Evolutionary conservation across 2,329 filamentous ascomycete genomes (phyloP).

Genomic region (Talaromyces sp.): DNA sequence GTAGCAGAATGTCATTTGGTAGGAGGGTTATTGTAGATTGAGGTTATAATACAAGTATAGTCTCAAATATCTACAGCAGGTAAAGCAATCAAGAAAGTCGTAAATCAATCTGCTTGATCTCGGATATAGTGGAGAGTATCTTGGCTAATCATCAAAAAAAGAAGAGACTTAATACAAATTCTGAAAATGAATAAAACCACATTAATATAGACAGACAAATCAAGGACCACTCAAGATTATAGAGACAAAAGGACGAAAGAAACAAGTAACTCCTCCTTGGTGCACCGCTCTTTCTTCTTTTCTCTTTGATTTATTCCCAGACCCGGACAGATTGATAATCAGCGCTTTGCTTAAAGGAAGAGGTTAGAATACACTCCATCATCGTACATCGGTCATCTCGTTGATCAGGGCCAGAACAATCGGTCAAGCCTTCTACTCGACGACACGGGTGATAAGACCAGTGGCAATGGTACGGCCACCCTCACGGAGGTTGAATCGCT

Average conservation of each 20-base stretch:
- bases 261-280: slow-evolving; percentile 16
- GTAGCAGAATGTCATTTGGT: neutral
- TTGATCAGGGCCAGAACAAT: neutral
- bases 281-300: slow-evolving; percentile 11
- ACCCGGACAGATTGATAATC: slow-evolving; percentile 20
- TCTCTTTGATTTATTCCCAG: slow-evolving; percentile 18
- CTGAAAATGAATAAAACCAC: neutral
- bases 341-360: slow-evolving; percentile 26
- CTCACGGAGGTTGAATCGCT: slow-evolving; percentile 98
- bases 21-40: neutral
- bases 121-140: slow-evolving; percentile 11
- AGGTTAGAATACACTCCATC: slow-evolving; percentile 3
- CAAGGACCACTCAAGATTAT: neutral
- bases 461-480: slow-evolving; percentile 86
- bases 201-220: neutral
- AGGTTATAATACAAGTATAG: neutral
- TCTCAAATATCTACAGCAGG: too few species aligned
- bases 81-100: too few species aligned
- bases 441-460: slow-evolving; percentile 71
- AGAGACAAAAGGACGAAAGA: neutral
- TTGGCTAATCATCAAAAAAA: slow-evolving; percentile 9
- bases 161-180: slow-evolving; percentile 12
- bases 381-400: neutral
- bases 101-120: neutral
- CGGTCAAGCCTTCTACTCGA: slow-evolving; percentile 29